A percentile compares a stretch with the other conserved stretches of the same genome.
These are phyloP conservation scores for Ilyonectria destructans DNA, from an alignment of 2,329 filamentous ascomycete genomes.

Conservation along the genomic window DNA sequence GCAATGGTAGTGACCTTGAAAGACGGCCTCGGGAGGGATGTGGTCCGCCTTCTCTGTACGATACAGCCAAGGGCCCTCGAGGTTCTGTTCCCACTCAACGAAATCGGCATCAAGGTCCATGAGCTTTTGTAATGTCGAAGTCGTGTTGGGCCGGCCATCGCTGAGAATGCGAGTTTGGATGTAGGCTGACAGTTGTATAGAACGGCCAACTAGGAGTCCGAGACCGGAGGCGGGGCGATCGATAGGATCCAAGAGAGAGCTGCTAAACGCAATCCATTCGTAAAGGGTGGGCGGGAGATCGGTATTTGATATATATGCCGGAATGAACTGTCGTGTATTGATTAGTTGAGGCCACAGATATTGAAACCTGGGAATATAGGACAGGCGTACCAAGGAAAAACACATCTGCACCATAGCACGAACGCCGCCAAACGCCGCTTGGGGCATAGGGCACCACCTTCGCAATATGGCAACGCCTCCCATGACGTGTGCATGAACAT, in stretches of 20 bases:
- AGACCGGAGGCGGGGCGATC: slow-evolving; percentile 61
- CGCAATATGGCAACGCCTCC: slow-evolving; percentile 74
- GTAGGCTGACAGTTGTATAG: slow-evolving; percentile 58
- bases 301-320: slow-evolving; percentile 59
- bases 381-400: slow-evolving; percentile 67
- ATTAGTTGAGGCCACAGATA: slow-evolving; percentile 27
- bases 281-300: slow-evolving; percentile 60
- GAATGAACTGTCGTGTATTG: slow-evolving; percentile 58
- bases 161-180: slow-evolving; percentile 53
- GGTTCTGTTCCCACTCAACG: slow-evolving; percentile 56
- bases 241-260: slow-evolving; percentile 52
- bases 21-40: slow-evolving; percentile 61
- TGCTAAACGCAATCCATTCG: slow-evolving; percentile 61
- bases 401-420: slow-evolving; percentile 70
- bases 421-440: slow-evolving; percentile 61
- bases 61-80: slow-evolving; percentile 58
- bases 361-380: not conserved
- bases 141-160: slow-evolving; percentile 57
- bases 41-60: slow-evolving; percentile 51
- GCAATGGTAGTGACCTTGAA: slow-evolving; percentile 68
- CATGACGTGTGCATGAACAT: slow-evolving; percentile 72
- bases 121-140: slow-evolving; percentile 57
- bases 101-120: slow-evolving; percentile 60
- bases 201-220: slow-evolving; percentile 58
- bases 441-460: slow-evolving; percentile 59